Evolutionary conservation across 495 filamentous ascomycete species (phyloP), one percentile per base, ranked within the genome.

Genomic region (Penicillium ochrochloron): DNA sequence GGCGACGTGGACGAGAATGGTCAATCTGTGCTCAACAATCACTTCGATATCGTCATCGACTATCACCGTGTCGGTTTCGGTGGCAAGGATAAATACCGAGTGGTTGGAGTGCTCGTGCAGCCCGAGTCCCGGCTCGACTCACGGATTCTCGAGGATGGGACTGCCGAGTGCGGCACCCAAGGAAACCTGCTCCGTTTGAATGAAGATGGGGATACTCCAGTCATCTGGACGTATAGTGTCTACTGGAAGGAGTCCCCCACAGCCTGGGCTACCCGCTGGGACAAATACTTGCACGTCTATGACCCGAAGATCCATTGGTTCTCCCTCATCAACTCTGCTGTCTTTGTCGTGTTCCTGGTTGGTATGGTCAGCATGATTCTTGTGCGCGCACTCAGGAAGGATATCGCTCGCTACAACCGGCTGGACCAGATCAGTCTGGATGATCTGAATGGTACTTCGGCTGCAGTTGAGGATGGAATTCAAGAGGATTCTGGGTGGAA

Each of bases 401-500:
- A 99, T 73, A 97, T 99, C 72, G 92, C 92, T 27, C 86, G 96
- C 21, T 99, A 98, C 79, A 98, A 98, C 77, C 85, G 93, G 17
- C 83, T 99, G 14, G 95, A 99, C 68, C 84, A 89, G 69, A 88
- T 94, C 75, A 89, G 89, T 69, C 78, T 97, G 33, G 93, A 97
- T 42, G 93, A 96, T 76, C 79, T 97, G 8, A 87, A 89, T 41
- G 88, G 89, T 31, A 89, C 89, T 1, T 89, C 85, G 33, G 83
- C 81, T 31, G 86, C 85, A 10, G 77, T 93, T 11, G 94, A 99
- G 63, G 95, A 98, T 70, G 94, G 93, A 15, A 91, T 98, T 1
- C 93, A 97, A 72, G 95, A 99, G 74, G 95, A 99, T 75, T 97
- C 93, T 6, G 95, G 95, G 41, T 99, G 95, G 95, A 99, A 99